Evolutionary conservation across 768 basidiomycete species (phyloP).

Genomic region (Dacryopinax primogenitus): DNA sequence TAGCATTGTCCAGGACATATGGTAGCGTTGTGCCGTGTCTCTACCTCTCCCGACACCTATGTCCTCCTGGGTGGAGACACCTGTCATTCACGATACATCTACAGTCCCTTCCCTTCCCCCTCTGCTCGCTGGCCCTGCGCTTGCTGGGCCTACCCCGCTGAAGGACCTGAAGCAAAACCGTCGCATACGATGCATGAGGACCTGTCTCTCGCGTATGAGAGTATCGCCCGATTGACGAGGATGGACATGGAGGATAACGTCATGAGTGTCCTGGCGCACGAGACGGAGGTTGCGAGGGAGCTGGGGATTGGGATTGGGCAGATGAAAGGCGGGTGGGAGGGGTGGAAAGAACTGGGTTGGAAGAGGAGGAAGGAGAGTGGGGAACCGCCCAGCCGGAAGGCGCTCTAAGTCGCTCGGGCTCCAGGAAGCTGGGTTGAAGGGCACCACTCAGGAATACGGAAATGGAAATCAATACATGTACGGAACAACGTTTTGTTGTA

Average conservation of each 20-base stretch:
- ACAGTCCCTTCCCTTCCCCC: slow-evolving; percentile 17
- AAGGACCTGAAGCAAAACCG: slow-evolving; percentile 12
- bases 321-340: not conserved
- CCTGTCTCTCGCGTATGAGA: slow-evolving; percentile 13
- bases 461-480: too few species aligned
- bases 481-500: too few species aligned
- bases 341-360: not conserved
- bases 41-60: slow-evolving; percentile 19
- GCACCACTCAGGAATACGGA: too few species aligned
- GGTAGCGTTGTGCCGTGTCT: slow-evolving; percentile 19
- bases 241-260: slow-evolving; percentile 19
- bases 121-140: not conserved
- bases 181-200: slow-evolving; percentile 16
- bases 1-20: slow-evolving; percentile 20
- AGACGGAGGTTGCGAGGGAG: slow-evolving; percentile 17
- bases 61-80: slow-evolving; percentile 20
- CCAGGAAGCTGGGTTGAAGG: too few species aligned
- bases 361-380: not conserved
- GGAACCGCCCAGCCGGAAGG: too few species aligned
- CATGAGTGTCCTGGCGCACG: slow-evolving; percentile 22
- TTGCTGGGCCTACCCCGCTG: not conserved
- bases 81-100: slow-evolving; percentile 19
- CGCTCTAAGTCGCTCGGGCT: too few species aligned
- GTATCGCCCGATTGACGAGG: slow-evolving; percentile 17
- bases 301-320: slow-evolving; percentile 12